Percentiles rank a stretch among this genome's conserved stretches.
Evolutionary conservation across 192 early-diverging fungal genomes (phyloP).

Genomic region (Paraglomus brasilianum): DNA sequence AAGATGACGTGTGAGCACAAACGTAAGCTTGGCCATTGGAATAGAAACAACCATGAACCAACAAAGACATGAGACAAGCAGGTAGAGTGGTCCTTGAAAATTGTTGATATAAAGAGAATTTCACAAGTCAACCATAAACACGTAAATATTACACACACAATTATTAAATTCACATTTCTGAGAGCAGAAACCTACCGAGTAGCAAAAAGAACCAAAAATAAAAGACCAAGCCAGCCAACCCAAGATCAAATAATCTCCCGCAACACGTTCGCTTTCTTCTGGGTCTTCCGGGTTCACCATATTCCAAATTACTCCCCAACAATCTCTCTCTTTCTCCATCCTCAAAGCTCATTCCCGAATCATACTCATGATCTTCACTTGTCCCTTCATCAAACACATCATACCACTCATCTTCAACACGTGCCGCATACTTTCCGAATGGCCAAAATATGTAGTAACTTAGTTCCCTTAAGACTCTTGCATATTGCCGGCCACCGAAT

Average conservation of each 20-base stretch:
- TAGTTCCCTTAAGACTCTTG: conserved; percentile 70
- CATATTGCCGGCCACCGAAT: conserved; percentile 56
- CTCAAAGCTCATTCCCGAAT: not conserved
- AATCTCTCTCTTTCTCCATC: conserved; percentile 25
- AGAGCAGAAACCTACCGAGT: conserved; percentile 41
- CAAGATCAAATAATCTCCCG: conserved; percentile 35
- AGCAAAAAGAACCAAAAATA: conserved; percentile 47
- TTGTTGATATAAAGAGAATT: conserved; percentile 30
- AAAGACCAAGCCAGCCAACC: conserved; percentile 47
- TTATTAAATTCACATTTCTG: not conserved
- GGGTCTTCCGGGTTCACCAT: not conserved
- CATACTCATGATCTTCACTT: conserved; percentile 17
- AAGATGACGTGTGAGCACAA: conserved; percentile 75
- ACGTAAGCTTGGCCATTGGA: conserved; percentile 94
- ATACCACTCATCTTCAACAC: conserved; percentile 32
- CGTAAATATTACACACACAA: not conserved
- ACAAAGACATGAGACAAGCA: conserved; percentile 72
- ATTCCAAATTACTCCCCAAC: conserved; percentile 34
- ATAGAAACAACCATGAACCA: conserved; percentile 86
- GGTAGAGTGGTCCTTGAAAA: conserved; percentile 70
- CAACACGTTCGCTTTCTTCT: conserved; percentile 34
- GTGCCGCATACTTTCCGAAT: conserved; percentile 91
- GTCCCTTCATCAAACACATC: not conserved
- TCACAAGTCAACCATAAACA: not conserved
- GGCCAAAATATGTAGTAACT: conserved; percentile 93